Evolutionary conservation across 805 yeast species (phyloP), one percentile per base, ranked within the genome.

Genomic region (Wickerhamiella qilinensis): DNA sequence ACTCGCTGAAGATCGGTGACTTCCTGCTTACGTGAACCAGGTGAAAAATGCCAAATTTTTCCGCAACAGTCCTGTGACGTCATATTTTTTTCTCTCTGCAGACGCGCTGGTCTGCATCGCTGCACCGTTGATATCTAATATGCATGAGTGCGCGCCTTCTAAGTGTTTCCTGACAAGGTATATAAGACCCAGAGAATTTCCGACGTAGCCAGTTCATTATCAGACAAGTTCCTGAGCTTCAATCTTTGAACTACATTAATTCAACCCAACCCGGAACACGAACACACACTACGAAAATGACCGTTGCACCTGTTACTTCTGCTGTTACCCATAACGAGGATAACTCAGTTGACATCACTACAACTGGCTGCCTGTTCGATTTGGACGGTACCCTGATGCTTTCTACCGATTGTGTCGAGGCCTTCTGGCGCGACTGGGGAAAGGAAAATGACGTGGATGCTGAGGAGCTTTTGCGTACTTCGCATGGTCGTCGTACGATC

Each of bases 351-450:
- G 50, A 47, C 38, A 33, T 56, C 41, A 46, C 55, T 36, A 59
- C 65, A 36, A 57, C 65, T 48, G 72, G 72, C 30, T 62, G 69
- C 46, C 69, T 80, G 45, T 83, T 83, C 59, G 94, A 83, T 61
- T 74, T 85, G 38, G 94, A 83, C 56, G 94, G 94, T 38, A 83
- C 94, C 21, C 64, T 83, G 53, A 83, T 83, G 55, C 74, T 78
- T 57, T 79, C 93, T 30, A 82, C 86, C 43, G 75, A 73, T 39
- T 83, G 91, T 42, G 81, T 82, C 45, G 83, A 80, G 53, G 78
- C 74, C 52, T 74, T 81, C 63, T 83, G 93, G 93, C 71, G 70
- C 51, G 77, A 73, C 43, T 69, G 79, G 53, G 81, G 79, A 47
- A 65, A 67, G 51, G 67, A 78, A 59, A 73, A 83, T 44, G 71